Conservation (phyloP, 805 yeast genomes). For the Debaryomyces maramus region DNA sequence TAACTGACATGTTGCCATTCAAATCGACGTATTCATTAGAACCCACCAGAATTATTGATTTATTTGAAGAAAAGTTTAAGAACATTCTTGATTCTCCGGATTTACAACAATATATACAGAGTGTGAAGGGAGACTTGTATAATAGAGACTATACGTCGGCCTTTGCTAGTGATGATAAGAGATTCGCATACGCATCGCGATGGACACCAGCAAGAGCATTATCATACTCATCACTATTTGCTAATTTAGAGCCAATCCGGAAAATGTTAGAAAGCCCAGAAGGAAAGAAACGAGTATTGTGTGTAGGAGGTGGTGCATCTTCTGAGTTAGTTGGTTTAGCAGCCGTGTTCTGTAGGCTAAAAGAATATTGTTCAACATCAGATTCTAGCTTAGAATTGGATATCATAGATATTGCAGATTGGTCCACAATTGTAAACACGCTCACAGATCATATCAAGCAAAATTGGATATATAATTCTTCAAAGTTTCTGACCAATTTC, state of each 20-base stretch:
- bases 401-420: conserved; percentile 76
- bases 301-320: conserved; percentile 90
- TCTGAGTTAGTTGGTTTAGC: conserved; percentile 71
- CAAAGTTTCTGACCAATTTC: conserved; percentile 29
- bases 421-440: conserved; percentile 56
- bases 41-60: conserved; percentile 34
- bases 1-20: conserved; percentile 33
- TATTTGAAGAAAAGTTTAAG: conserved; percentile 35
- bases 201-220: conserved; percentile 87
- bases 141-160: conserved; percentile 72
- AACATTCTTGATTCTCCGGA: conserved; percentile 34
- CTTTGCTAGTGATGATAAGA: conserved; percentile 58
- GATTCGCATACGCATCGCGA: conserved; percentile 76
- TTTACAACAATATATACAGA: conserved; percentile 53
- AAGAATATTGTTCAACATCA: conserved; percentile 33
- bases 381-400: conserved; percentile 44
- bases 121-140: conserved; percentile 67
- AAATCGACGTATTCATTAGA: conserved; percentile 30
- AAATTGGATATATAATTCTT: conserved; percentile 52
- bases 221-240: conserved; percentile 68
- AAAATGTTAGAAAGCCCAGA: conserved; percentile 35
- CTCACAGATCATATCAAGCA: conserved; percentile 44
- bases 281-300: conserved; percentile 43
- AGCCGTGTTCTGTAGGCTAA: conserved; percentile 51
- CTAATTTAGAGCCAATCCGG: conserved; percentile 45